These are phyloP conservation scores for Sambucus nigra DNA, from an alignment of 129 eudicot genomes.

Conservation along the genomic window DNA sequence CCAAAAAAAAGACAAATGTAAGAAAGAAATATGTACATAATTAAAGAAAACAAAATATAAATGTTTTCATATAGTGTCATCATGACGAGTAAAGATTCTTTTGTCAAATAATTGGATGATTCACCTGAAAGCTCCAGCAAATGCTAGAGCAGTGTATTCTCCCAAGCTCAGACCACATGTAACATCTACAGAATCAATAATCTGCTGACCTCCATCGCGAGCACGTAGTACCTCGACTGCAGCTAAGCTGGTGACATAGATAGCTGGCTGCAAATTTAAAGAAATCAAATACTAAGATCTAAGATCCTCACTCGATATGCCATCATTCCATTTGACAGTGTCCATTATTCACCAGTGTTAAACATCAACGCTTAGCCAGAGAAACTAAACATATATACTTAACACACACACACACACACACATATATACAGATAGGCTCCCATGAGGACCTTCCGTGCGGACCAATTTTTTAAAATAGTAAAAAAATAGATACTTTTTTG, in stretches of 20 bases:
- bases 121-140: slow-evolving; percentile 94
- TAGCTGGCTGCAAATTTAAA: slow-evolving; percentile 67
- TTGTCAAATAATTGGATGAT: neutral
- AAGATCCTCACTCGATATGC: neutral
- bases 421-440: too few species aligned
- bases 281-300: neutral
- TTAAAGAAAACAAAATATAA: slow-evolving; percentile 8
- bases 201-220: slow-evolving; percentile 91
- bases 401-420: too few species aligned
- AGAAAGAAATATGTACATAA: neutral
- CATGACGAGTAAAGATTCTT: neutral
- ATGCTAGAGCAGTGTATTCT: slow-evolving; percentile 96
- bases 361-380: neutral
- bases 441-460: too few species aligned
- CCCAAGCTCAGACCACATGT: slow-evolving; percentile 98
- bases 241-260: slow-evolving; percentile 91
- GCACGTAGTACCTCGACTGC: slow-evolving; percentile 89
- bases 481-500: too few species aligned
- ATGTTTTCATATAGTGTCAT: neutral
- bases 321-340: neutral
- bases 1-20: neutral
- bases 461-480: too few species aligned
- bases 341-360: neutral
- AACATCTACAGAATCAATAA: slow-evolving; percentile 90
- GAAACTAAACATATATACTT: too few species aligned